Evolutionary conservation across 1,139 yeast genomes (phyloP).

Genomic region (Hemisphaericaspora xylanilytica): DNA sequence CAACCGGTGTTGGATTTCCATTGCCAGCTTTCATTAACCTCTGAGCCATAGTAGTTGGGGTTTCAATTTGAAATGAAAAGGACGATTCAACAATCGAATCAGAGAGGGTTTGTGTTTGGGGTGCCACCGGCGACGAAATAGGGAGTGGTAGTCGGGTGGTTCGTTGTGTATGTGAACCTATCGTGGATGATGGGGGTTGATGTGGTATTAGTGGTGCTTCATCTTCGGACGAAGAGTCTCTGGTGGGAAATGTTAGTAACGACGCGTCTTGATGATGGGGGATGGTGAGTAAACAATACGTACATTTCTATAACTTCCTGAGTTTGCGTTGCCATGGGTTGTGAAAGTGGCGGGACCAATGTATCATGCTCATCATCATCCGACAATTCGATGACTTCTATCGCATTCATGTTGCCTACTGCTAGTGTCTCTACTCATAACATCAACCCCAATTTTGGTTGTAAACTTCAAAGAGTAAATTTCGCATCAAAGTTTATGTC

Average conservation of each 20-base stretch:
- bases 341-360: background rate
- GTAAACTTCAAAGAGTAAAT: constrained; percentile 1
- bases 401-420: background rate
- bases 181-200: background rate
- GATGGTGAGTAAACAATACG: constrained; percentile 11
- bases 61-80: constrained; percentile 10
- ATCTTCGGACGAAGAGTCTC: constrained; percentile 1
- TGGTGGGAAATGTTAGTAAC: constrained; percentile 8
- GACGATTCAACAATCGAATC: constrained; percentile 14
- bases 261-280: constrained; percentile 3
- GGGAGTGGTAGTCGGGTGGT: background rate
- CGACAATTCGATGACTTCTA: constrained; percentile 14
- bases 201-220: background rate
- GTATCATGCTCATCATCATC: constrained; percentile 10
- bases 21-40: background rate
- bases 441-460: too few relatives aligned
- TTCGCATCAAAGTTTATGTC: background rate
- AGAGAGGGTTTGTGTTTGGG: constrained; percentile 4
- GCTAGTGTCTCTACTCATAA: too few relatives aligned
- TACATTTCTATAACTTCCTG: constrained; percentile 22
- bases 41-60: background rate
- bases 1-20: too few relatives aligned
- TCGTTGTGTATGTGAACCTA: too few relatives aligned
- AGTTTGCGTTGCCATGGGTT: background rate
- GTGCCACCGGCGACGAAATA: constrained; percentile 1